Conservation (phyloP, 2,329 filamentous ascomycete species). For the Zalaria obscura region DNA sequence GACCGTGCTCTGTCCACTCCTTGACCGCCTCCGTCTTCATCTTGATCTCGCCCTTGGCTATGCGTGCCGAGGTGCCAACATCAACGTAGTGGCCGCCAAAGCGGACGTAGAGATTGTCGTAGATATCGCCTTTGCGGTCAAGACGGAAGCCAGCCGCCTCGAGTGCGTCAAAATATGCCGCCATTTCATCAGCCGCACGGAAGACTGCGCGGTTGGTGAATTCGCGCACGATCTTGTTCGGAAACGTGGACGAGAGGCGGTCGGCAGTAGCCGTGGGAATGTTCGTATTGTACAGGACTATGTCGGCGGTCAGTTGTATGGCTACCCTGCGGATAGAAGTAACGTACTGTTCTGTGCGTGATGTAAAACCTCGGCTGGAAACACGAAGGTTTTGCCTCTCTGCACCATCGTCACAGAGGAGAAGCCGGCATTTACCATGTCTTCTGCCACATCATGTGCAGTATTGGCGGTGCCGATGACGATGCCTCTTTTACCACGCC, state of each 20-base stretch:
- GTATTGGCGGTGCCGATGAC: constrained; percentile 36
- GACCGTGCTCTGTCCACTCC: constrained; percentile 22
- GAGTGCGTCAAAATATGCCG: constrained; percentile 26
- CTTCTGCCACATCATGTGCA: constrained; percentile 34
- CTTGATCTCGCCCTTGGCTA: constrained; percentile 30
- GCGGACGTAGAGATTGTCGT: constrained; percentile 25
- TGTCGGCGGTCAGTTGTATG: neutral
- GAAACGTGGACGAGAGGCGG: constrained; percentile 11
- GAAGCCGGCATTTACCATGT: constrained; percentile 28
- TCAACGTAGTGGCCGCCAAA: constrained; percentile 36
- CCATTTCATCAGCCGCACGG: constrained; percentile 17
- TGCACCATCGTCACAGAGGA: constrained; percentile 33
- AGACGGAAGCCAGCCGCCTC: constrained; percentile 27
- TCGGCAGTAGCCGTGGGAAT: constrained; percentile 9
- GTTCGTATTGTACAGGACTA: constrained; percentile 9
- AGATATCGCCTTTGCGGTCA: constrained; percentile 23
- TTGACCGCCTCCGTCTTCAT: constrained; percentile 25
- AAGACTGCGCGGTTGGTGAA: constrained; percentile 17
- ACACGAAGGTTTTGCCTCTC: constrained; percentile 26
- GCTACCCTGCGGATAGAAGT: neutral
- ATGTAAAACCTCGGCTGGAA: constrained; percentile 17
- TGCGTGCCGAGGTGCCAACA: constrained; percentile 27
- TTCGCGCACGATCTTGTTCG: constrained; percentile 14
- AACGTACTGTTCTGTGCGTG: constrained; percentile 5
- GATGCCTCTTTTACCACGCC: constrained; percentile 27